Percentiles rank a stretch among this genome's conserved stretches.
Conservation (phyloP, 306 rosid species). For the Morella rubra region DNA sequence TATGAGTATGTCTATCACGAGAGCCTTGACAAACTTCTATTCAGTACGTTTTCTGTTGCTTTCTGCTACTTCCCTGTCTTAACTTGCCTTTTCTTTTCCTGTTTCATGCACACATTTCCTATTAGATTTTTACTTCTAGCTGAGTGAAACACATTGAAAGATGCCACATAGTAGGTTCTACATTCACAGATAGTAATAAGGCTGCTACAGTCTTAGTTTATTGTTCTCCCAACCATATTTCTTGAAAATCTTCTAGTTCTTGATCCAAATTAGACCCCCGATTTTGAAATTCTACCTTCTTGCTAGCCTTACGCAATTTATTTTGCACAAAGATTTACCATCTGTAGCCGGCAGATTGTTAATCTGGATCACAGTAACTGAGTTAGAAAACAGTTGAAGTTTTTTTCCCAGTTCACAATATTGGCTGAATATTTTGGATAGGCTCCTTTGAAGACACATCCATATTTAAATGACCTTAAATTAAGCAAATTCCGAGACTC, state of each 20-base stretch:
- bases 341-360: background rate
- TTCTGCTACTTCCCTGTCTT: background rate
- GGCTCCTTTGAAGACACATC: background rate
- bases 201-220: background rate
- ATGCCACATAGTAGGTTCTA: background rate
- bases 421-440: background rate
- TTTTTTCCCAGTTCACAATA: background rate
- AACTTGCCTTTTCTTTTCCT: background rate
- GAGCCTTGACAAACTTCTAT: slow-evolving; percentile 90
- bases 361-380: background rate
- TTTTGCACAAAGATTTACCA: background rate
- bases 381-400: background rate
- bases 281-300: background rate
- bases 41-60: slow-evolving; percentile 58
- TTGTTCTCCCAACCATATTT: background rate
- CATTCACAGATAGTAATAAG: background rate
- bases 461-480: background rate
- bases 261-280: no score
- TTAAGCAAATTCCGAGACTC: background rate
- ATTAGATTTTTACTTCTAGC: background rate
- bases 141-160: slow-evolving; percentile 6
- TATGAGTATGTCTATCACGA: slow-evolving; percentile 81
- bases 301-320: background rate
- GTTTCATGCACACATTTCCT: background rate
- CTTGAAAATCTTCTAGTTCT: no score